Evolutionary conservation across 2,329 filamentous ascomycete genomes (phyloP).

Genomic region (Bipolaris victoriae): DNA sequence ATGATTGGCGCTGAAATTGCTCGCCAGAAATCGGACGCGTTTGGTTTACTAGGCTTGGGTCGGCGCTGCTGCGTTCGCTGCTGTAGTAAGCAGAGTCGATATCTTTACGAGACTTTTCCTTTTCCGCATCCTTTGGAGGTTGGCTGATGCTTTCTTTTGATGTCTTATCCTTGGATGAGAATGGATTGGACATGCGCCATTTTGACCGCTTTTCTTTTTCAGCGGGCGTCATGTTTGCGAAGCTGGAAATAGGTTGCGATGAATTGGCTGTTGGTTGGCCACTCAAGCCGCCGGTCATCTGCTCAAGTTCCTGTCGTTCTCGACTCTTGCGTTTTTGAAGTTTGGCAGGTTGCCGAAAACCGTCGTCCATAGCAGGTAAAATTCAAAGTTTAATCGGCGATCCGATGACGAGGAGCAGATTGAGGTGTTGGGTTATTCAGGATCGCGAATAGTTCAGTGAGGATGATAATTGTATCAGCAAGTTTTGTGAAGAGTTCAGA

Average conservation of each 20-base stretch:
- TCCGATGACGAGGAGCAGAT: background rate
- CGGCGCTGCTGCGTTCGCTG: slow-evolving; percentile 41
- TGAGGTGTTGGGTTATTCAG: background rate
- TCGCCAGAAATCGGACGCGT: slow-evolving; percentile 38
- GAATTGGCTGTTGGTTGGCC: slow-evolving; percentile 26
- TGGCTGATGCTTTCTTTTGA: slow-evolving; percentile 14
- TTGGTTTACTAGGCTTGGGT: slow-evolving; percentile 42
- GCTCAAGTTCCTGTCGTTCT: slow-evolving; percentile 36
- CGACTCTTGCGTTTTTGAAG: slow-evolving; percentile 43
- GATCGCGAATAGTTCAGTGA: background rate
- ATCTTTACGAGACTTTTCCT: slow-evolving; percentile 22
- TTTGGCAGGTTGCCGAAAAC: slow-evolving; percentile 35
- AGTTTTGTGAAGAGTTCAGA: background rate
- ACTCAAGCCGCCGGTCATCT: slow-evolving; percentile 28
- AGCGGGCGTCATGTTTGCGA: slow-evolving; percentile 25
- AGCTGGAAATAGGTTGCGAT: slow-evolving; percentile 24
- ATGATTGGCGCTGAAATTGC: slow-evolving; percentile 26
- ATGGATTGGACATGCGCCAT: slow-evolving; percentile 46
- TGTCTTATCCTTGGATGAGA: slow-evolving; percentile 45
- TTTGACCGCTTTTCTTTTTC: slow-evolving; percentile 48
- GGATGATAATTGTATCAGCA: background rate
- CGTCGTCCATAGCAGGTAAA: slow-evolving; percentile 26
- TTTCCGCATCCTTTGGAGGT: slow-evolving; percentile 18
- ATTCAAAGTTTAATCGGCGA: background rate
- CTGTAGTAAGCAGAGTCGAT: slow-evolving; percentile 45